Evolutionary conservation across 208 protist species (phyloP).

Genomic region (Angomonas deanei): DNA sequence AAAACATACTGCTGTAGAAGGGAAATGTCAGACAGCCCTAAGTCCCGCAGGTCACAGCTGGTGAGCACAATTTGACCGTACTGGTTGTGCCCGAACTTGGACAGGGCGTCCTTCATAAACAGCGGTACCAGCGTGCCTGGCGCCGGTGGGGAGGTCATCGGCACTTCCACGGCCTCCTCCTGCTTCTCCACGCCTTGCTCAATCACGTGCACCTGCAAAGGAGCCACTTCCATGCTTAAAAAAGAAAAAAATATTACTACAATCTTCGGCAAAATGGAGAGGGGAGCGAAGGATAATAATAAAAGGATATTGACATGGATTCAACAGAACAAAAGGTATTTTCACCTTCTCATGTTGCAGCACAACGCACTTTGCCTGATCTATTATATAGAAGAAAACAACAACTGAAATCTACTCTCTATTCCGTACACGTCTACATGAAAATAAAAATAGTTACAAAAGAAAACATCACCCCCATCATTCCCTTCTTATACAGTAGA

Average conservation of each 20-base stretch:
- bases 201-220: not conserved
- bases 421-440: not conserved
- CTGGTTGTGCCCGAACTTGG: conserved; percentile 48
- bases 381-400: conserved; percentile 2
- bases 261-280: not conserved
- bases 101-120: conserved; percentile 20
- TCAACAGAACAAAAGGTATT: too few species aligned
- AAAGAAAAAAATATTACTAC: not conserved
- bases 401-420: not conserved
- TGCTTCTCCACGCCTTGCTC: not conserved
- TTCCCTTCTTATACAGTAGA: conserved; percentile 12
- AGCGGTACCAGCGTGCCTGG: conserved; percentile 9
- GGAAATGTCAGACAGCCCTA: conserved; percentile 28
- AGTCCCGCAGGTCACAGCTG: conserved; percentile 19
- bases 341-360: too few species aligned
- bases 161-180: not conserved
- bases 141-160: not conserved
- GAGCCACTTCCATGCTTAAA: not conserved
- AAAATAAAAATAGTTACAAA: not conserved
- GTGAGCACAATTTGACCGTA: conserved; percentile 57
- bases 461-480: not conserved
- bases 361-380: too few species aligned
- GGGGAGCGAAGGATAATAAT: not conserved
- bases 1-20: conserved; percentile 38
- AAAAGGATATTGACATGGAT: not conserved